A percentile compares a stretch with the other conserved stretches of the same genome.
Conservation (phyloP, 139 green algal species). For the Tetraselmis striata region DNA sequence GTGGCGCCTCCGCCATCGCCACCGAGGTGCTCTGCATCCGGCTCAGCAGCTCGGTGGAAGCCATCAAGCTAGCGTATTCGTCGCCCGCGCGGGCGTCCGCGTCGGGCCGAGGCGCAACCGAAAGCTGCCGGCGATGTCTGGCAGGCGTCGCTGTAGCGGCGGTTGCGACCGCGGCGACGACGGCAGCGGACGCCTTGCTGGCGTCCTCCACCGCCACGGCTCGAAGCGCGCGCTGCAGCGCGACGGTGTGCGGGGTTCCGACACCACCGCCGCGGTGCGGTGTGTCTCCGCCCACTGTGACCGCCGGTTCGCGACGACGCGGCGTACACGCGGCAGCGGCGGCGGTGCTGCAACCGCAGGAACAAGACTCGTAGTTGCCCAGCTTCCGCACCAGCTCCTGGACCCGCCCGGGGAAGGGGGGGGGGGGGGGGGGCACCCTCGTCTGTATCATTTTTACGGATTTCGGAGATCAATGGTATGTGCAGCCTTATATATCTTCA, state of each 20-base stretch:
- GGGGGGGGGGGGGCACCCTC: too few species aligned
- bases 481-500: too few species aligned
- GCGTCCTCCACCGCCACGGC: not conserved
- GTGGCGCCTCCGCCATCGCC: not conserved
- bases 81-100: not conserved
- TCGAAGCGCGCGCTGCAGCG: not conserved
- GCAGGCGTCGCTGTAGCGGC: not conserved
- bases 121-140: not conserved
- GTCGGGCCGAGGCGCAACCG: not conserved
- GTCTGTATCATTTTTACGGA: too few species aligned
- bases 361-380: not conserved
- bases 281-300: not conserved
- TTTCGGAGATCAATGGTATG: too few species aligned
- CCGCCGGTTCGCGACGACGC: too few species aligned
- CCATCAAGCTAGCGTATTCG: not conserved
- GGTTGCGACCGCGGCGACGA: not conserved
- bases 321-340: not conserved
- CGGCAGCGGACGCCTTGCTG: too few species aligned
- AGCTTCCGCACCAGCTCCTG: not conserved
- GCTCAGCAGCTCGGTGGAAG: not conserved
- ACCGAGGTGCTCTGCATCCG: not conserved
- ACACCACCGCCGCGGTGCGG: not conserved
- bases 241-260: not conserved
- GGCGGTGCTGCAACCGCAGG: not conserved
- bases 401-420: not conserved